Conservation (phyloP, 164 flowering plant species). For the Echeveria elegans region DNA sequence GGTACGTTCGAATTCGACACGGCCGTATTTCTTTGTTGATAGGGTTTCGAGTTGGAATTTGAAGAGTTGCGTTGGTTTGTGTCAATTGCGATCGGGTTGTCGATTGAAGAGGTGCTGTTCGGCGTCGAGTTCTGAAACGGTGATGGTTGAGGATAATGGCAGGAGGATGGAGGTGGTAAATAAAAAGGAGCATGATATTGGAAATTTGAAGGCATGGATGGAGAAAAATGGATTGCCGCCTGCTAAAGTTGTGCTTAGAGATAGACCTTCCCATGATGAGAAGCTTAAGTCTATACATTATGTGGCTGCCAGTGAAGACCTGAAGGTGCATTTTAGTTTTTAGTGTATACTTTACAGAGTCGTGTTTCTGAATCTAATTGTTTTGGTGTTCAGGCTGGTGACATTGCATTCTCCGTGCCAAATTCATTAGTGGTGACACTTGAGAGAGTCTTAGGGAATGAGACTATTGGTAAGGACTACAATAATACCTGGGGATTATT, state of each 20-base stretch:
- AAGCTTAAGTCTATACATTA: conserved; percentile 63
- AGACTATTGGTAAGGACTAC: conserved; percentile 58
- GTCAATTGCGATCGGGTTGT: too few species aligned
- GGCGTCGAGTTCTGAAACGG: too few species aligned
- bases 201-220: conserved; percentile 90
- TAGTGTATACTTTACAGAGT: too few species aligned
- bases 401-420: conserved; percentile 83
- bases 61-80: too few species aligned
- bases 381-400: conserved; percentile 52
- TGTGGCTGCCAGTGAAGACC: conserved; percentile 87
- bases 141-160: too few species aligned
- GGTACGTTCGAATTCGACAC: too few species aligned
- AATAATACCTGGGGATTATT: background rate
- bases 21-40: too few species aligned
- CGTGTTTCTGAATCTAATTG: background rate
- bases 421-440: conserved; percentile 85
- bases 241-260: conserved; percentile 74
- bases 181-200: conserved; percentile 25
- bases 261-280: conserved; percentile 45
- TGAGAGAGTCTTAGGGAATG: conserved; percentile 90
- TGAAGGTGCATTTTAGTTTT: conserved; percentile 44
- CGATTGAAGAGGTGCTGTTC: conserved; percentile 14
- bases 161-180: conserved; percentile 25
- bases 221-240: conserved; percentile 79
- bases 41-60: too few species aligned